Conservation (phyloP, 2,329 filamentous ascomycete genomes). For the Intubia oerlemansii region DNA sequence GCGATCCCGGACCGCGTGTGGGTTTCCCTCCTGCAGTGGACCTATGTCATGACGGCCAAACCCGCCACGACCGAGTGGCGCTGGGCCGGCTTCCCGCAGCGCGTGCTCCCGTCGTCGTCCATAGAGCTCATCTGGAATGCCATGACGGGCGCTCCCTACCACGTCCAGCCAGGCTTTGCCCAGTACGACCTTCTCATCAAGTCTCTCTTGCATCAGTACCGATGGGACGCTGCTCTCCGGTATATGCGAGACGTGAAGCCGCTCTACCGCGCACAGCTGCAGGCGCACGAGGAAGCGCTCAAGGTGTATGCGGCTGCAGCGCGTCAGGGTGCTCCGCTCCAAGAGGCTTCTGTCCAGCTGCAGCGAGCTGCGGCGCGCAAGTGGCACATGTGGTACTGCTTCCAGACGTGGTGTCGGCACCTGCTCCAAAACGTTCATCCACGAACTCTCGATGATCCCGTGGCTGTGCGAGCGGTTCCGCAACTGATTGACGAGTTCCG, state of each 20-base stretch:
- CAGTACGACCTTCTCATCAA: conserved; percentile 27
- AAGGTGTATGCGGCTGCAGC: conserved; percentile 10
- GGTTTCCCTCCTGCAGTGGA: conserved; percentile 46
- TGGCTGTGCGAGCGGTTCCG: too few relatives aligned
- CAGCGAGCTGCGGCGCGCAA: conserved; percentile 11
- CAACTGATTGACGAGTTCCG: too few relatives aligned
- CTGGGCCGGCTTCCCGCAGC: conserved; percentile 11
- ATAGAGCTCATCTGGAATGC: conserved; percentile 32
- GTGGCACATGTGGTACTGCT: conserved; percentile 13
- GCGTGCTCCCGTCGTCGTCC: too few relatives aligned
- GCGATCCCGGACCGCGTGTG: conserved; percentile 35
- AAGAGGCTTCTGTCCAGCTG: conserved; percentile 5
- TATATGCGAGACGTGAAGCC: too few relatives aligned
- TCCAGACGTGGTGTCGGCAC: conserved; percentile 11
- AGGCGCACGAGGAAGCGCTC: conserved; percentile 7
- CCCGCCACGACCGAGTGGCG: conserved; percentile 17
- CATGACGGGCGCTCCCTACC: conserved; percentile 37
- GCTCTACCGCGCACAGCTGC: conserved; percentile 11
- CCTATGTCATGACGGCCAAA: conserved; percentile 31
- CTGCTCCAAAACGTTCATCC: conserved; percentile 9
- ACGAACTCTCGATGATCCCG: too few relatives aligned
- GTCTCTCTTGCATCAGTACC: conserved; percentile 16
- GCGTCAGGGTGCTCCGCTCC: conserved; percentile 8
- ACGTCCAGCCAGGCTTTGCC: conserved; percentile 31
- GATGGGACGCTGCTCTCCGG: too few relatives aligned